These are phyloP conservation scores for Aspergillus avenaceus DNA, from an alignment of 495 filamentous ascomycete genomes.

Conservation along the genomic window DNA sequence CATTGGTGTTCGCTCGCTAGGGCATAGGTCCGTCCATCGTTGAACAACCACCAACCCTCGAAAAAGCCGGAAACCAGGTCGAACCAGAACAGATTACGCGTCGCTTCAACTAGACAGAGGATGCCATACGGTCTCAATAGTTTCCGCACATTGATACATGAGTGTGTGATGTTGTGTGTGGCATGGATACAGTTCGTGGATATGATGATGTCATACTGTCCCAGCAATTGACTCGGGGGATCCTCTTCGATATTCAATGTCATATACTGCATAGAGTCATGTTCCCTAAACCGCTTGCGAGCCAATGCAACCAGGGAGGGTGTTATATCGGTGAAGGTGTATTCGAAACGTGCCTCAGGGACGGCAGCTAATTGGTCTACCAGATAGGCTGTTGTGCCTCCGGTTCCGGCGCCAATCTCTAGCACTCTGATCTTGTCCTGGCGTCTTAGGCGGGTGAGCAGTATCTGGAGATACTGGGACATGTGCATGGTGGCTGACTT, in stretches of 20 bases:
- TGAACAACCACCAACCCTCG: slow-evolving; percentile 33
- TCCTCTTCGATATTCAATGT: slow-evolving; percentile 25
- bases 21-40: slow-evolving; percentile 23
- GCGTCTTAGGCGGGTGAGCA: not conserved
- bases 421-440: not conserved
- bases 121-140: slow-evolving; percentile 25
- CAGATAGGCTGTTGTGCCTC: not conserved
- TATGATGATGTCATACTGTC: slow-evolving; percentile 30
- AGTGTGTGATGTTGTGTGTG: slow-evolving; percentile 24
- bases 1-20: not conserved
- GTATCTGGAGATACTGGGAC: not conserved
- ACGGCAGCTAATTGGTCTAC: not conserved
- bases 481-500: not conserved
- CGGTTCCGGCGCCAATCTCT: not conserved
- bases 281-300: slow-evolving; percentile 22
- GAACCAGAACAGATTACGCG: slow-evolving; percentile 23
- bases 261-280: slow-evolving; percentile 23
- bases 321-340: slow-evolving; percentile 44
- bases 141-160: slow-evolving; percentile 25
- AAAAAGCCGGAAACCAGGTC: slow-evolving; percentile 31
- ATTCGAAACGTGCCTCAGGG: slow-evolving; percentile 15
- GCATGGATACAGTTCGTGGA: slow-evolving; percentile 44
- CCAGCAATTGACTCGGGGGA: slow-evolving; percentile 8
- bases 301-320: slow-evolving; percentile 31
- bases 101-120: slow-evolving; percentile 37